phyloP scores from a whole-genome alignment of 192 early-diverging fungal genomes.

The Backusella tuberculispora region DNA sequence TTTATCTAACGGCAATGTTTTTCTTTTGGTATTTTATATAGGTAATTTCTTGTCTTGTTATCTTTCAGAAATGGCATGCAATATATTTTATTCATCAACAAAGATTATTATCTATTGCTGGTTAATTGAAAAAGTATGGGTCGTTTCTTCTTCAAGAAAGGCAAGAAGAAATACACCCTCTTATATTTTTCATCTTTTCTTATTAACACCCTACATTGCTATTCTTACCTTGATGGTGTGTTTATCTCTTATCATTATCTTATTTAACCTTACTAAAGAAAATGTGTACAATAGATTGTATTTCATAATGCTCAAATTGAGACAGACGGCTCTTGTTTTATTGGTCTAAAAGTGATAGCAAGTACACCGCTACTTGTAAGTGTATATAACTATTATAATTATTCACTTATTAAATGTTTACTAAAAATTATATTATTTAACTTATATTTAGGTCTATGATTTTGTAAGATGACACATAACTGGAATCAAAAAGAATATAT shows the following conservation, averaged over 20 bases:
- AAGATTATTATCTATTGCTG: constrained; percentile 51
- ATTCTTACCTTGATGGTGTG: neutral
- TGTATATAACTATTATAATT: neutral
- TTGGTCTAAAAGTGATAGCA: neutral
- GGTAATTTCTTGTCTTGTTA: constrained; percentile 39
- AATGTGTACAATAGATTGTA: neutral
- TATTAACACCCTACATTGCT: constrained; percentile 39
- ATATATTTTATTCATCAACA: constrained; percentile 46
- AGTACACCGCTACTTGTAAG: neutral
- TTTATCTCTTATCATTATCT: neutral
- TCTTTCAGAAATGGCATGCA: constrained; percentile 44
- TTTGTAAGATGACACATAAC: neutral
- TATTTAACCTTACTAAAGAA: neutral
- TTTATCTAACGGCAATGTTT: neutral
- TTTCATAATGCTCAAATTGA: constrained; percentile 7
- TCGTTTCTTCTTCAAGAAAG: constrained; percentile 29
- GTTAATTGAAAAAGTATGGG: constrained; percentile 34
- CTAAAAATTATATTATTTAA: neutral
- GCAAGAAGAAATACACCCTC: constrained; percentile 29
- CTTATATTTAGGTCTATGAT: neutral
- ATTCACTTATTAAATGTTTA: neutral
- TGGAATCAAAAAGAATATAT: neutral
- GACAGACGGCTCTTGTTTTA: neutral
- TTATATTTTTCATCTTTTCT: constrained; percentile 34
- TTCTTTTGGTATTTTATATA: neutral